These are phyloP conservation scores for Suillus sp. DNA, from an alignment of 768 basidiomycete species.

Conservation along the genomic window DNA sequence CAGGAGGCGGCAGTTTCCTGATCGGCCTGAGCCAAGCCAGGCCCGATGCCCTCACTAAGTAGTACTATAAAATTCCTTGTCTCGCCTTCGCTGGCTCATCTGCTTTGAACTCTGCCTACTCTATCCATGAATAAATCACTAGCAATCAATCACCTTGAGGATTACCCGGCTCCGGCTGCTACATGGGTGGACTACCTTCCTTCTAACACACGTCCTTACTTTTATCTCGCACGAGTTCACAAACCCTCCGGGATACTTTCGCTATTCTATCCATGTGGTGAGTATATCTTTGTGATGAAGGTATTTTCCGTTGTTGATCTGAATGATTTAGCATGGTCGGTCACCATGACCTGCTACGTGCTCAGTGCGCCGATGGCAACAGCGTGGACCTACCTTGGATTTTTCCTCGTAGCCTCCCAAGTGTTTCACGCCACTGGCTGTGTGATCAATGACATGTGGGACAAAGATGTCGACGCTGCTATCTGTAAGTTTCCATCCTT, in stretches of 20 bases:
- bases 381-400: background rate
- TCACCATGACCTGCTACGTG: conserved; percentile 1
- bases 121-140: too few species aligned
- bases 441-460: background rate
- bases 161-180: background rate
- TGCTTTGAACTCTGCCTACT: too few species aligned
- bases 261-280: background rate
- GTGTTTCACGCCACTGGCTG: background rate
- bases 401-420: background rate
- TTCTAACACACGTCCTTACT: background rate
- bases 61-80: too few species aligned
- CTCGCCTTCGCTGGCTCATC: too few species aligned
- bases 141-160: too few species aligned
- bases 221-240: background rate
- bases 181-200: background rate
- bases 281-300: background rate
- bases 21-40: too few species aligned
- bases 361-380: background rate
- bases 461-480: background rate
- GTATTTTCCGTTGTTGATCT: too few species aligned
- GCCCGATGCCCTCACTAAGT: too few species aligned
- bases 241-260: background rate
- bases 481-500: background rate
- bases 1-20: too few species aligned
- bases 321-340: background rate